Evolutionary conservation across 331 rosid species (phyloP), one percentile per base, ranked within the genome.

Genomic region (Phaseolus coccineus): DNA sequence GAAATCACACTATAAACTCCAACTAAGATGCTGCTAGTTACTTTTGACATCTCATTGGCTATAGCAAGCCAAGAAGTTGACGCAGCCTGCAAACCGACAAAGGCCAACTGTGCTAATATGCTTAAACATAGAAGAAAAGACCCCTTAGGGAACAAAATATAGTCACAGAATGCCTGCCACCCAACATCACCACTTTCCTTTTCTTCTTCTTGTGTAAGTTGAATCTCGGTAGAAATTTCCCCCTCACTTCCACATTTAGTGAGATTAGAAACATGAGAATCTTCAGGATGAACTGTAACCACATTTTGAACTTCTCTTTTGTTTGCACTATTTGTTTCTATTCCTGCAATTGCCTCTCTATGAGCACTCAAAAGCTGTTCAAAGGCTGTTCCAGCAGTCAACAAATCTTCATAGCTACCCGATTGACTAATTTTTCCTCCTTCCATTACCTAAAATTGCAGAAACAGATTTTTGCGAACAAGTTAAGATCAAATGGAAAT

Each of bases 301-400:
- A 11, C 73, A 27, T 27, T 80, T 25, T 70, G 63, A 44, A 35
- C 27, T 55, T 68, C 87, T 66, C 12, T 77, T 70, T 31, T 80
- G 68, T 55, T 73, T 73, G 77, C 79, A 73, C 25, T n/a, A 2
- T 1, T 74, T 58, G 44, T 40, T 19, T 40, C 39, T 6, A 46
- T 37, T 51, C 82, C 30, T 25, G 83, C 62, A 69, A 85, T 65
- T 16, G 86, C 77, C 69, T 85, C 92, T 74, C 53, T 90, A 62
- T 91, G 94, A 77, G 97, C 97, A 83, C 79, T 87, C 79, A 90
- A 4, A 14, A 91, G 94, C 40, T 85, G 86, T 57, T 91, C 87
- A 67, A 91, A 89, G 55, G 90, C 79, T 48, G 89, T 87, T 83
- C 92, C 94, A 25, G 82, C 84, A 3, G 79, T 87, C 78, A 90